Evolutionary conservation across 2,329 filamentous ascomycete species (phyloP).

Genomic region (Westerdykella aurantiaca): DNA sequence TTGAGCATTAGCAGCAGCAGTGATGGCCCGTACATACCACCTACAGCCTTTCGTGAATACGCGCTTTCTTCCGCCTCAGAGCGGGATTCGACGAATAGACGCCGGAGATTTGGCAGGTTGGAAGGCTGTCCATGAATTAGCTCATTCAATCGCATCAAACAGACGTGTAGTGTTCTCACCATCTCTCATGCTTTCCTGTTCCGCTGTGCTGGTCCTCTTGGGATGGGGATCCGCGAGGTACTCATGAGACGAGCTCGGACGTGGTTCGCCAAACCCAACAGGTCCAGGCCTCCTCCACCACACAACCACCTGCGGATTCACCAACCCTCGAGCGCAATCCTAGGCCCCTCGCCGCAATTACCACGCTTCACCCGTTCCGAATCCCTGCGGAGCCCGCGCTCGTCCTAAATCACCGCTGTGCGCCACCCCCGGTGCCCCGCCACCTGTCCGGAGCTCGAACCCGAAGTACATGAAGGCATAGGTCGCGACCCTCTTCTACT

Average conservation of each 20-base stretch:
- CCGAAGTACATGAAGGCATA: constrained; percentile 31
- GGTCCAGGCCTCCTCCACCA: constrained; percentile 12
- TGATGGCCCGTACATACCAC: constrained; percentile 25
- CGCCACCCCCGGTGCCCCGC: not conserved
- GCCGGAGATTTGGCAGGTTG: constrained; percentile 86
- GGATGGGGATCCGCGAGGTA: not conserved
- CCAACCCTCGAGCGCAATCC: not conserved
- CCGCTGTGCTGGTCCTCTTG: not conserved
- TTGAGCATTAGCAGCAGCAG: not conserved
- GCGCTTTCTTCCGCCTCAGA: constrained; percentile 91
- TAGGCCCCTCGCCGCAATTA: not conserved
- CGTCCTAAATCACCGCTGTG: no score
- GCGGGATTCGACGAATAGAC: constrained; percentile 89
- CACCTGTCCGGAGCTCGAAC: constrained; percentile 1
- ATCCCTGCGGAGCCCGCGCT: not conserved
- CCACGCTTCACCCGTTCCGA: not conserved
- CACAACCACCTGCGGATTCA: constrained; percentile 2
- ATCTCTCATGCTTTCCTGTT: constrained; percentile 7
- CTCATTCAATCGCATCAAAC: not conserved
- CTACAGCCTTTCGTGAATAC: constrained; percentile 85
- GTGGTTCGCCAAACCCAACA: constrained; percentile 7
- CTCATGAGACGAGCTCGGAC: constrained; percentile 1
- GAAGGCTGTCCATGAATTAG: constrained; percentile 48
- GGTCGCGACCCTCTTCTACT: constrained; percentile 25
- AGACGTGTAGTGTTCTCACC: constrained; percentile 7